These are phyloP conservation scores for Raffaelea arxii DNA, from an alignment of 2,329 filamentous ascomycete species.

Conservation along the genomic window DNA sequence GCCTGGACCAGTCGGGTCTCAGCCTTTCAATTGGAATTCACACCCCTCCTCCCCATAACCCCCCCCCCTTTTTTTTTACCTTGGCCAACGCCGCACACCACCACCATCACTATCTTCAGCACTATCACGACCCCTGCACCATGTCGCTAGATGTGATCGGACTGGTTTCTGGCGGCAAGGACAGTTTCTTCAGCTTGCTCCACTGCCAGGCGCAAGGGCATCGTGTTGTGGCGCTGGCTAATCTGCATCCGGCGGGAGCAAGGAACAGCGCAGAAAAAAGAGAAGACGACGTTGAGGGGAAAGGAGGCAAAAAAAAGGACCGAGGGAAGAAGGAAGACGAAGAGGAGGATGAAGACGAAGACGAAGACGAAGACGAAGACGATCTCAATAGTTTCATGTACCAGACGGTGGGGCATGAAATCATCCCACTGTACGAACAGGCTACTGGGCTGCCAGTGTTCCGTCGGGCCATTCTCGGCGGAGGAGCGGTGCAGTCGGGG, in stretches of 20 bases:
- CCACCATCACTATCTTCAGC: constrained; percentile 9
- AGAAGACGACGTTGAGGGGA: not conserved
- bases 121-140: too few species aligned
- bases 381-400: constrained; percentile 99
- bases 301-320: too few species aligned
- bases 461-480: constrained; percentile 64
- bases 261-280: not conserved
- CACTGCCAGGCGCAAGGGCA: constrained; percentile 86
- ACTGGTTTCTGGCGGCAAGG: constrained; percentile 91
- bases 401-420: constrained; percentile 84
- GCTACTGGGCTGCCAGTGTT: constrained; percentile 79
- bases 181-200: constrained; percentile 87
- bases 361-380: constrained; percentile 31
- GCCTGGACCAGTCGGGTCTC: too few species aligned
- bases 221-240: constrained; percentile 76
- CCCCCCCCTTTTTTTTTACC: too few species aligned
- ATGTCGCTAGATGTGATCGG: constrained; percentile 65
- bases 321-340: not conserved
- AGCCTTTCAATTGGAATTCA: too few species aligned
- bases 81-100: too few species aligned
- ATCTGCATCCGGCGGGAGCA: constrained; percentile 55
- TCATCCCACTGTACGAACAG: constrained; percentile 74
- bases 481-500: constrained; percentile 54
- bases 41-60: too few species aligned
- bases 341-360: constrained; percentile 3